Conservation (phyloP, 345 rosid species). For the Raphanus raphanistrum region DNA sequence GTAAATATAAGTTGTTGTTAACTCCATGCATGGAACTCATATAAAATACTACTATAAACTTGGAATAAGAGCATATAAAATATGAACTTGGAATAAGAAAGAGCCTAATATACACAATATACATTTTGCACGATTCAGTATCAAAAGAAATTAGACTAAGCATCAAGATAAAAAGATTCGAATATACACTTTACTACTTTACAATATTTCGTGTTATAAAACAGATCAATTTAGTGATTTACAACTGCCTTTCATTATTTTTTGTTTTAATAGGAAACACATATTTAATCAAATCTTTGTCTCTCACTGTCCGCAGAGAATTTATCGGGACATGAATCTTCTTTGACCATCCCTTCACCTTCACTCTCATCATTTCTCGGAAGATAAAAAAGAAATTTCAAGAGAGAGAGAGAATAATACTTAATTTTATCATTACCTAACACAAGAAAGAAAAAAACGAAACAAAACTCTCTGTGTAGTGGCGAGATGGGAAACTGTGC, state of each 20-base stretch:
- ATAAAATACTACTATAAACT: too few relatives aligned
- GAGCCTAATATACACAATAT: too few relatives aligned
- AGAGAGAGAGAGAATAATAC: conserved; percentile 4
- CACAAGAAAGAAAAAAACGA: background rate
- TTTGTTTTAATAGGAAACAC: background rate
- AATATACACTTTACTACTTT: background rate
- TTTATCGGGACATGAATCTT: conserved; percentile 12
- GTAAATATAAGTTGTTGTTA: background rate
- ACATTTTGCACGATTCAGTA: background rate
- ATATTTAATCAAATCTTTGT: conserved; percentile 27
- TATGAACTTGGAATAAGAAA: too few relatives aligned
- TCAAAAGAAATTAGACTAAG: background rate
- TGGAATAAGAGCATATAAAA: background rate
- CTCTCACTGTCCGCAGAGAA: conserved; percentile 30
- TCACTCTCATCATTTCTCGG: conserved; percentile 1
- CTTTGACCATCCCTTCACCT: conserved; percentile 37
- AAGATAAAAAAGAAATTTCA: conserved; percentile 4
- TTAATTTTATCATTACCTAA: background rate
- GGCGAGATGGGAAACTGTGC: conserved; percentile 40
- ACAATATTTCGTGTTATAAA: background rate
- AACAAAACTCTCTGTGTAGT: background rate
- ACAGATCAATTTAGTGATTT: background rate
- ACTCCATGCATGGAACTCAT: too few relatives aligned
- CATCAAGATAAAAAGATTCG: background rate
- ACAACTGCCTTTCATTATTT: background rate